These are phyloP conservation scores for Phytophthora quininea DNA, from an alignment of 352 stramenopile species.

Conservation along the genomic window DNA sequence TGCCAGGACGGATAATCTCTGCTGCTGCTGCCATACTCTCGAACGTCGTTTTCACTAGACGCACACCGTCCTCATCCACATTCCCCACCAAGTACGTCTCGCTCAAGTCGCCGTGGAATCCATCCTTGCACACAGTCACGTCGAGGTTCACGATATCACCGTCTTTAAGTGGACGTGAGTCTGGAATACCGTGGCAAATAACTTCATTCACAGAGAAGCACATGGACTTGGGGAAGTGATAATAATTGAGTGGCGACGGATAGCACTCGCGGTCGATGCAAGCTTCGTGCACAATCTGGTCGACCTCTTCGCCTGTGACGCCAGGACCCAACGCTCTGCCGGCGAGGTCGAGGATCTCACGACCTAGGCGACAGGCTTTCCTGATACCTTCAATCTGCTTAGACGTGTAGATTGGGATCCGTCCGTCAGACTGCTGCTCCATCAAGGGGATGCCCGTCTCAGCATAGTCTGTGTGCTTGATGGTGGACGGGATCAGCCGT, in stretches of 20 bases:
- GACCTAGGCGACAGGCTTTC: constrained; percentile 72
- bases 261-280: constrained; percentile 92
- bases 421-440: constrained; percentile 56
- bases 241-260: constrained; percentile 96
- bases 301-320: constrained; percentile 96
- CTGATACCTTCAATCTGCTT: constrained; percentile 94
- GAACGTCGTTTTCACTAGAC: constrained; percentile 94
- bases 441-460: constrained; percentile 66
- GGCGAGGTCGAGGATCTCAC: constrained; percentile 96
- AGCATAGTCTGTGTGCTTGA: constrained; percentile 90
- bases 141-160: constrained; percentile 99
- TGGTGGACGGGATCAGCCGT: constrained; percentile 67
- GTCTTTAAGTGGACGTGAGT: constrained; percentile 91
- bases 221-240: constrained; percentile 94
- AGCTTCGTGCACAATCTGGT: constrained; percentile 93
- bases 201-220: constrained; percentile 92
- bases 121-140: constrained; percentile 95
- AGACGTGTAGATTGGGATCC: constrained; percentile 91
- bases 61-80: constrained; percentile 89
- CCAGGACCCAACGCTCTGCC: constrained; percentile 84
- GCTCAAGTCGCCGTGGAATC: constrained; percentile 97
- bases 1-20: constrained; percentile 91
- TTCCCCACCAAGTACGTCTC: constrained; percentile 97
- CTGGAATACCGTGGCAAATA: constrained; percentile 96
- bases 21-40: constrained; percentile 88